Percentiles rank a stretch among this genome's conserved stretches.
phyloP scores from a whole-genome alignment of 208 protist species.

The Crithidia acanthocephali region DNA sequence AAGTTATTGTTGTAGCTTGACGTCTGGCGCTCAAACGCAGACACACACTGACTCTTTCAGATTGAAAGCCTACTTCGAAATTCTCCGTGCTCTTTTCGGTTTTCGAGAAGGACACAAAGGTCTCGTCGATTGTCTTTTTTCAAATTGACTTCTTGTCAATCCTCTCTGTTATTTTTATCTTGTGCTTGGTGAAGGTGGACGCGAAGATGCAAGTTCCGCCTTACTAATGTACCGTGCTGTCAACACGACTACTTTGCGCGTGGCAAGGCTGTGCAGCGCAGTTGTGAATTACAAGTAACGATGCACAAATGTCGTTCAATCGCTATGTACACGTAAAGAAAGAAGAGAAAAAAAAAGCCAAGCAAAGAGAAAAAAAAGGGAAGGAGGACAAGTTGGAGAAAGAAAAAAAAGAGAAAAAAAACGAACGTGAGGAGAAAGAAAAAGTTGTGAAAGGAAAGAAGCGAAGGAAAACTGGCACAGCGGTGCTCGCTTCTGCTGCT shows the following conservation, averaged over 20 bases:
- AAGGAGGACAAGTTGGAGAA: background rate
- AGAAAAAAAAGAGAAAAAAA: constrained; percentile 2
- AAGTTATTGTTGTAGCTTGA: too few relatives aligned
- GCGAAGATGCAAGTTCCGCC: too few relatives aligned
- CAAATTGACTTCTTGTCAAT: background rate
- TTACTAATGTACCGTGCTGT: too few relatives aligned
- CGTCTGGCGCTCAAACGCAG: too few relatives aligned
- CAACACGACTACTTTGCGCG: too few relatives aligned
- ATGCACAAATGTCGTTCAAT: background rate
- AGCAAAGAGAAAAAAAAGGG: background rate
- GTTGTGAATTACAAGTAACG: too few relatives aligned
- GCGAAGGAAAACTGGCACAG: too few relatives aligned
- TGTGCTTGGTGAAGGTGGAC: background rate
- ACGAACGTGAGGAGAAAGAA: background rate
- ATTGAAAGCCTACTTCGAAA: background rate
- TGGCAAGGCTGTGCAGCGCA: too few relatives aligned
- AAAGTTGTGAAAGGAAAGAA: constrained; percentile 6
- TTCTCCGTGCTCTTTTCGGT: background rate
- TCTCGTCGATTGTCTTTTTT: background rate
- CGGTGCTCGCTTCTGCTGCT: background rate
- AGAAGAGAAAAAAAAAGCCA: background rate
- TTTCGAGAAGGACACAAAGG: background rate
- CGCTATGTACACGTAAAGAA: background rate
- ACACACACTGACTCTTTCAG: too few relatives aligned
- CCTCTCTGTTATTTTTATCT: background rate